A percentile compares a stretch with the other conserved stretches of the same genome.
These are phyloP conservation scores for Raddia guianensis DNA, from an alignment of 176 grass and related monocot species.

Conservation along the genomic window DNA sequence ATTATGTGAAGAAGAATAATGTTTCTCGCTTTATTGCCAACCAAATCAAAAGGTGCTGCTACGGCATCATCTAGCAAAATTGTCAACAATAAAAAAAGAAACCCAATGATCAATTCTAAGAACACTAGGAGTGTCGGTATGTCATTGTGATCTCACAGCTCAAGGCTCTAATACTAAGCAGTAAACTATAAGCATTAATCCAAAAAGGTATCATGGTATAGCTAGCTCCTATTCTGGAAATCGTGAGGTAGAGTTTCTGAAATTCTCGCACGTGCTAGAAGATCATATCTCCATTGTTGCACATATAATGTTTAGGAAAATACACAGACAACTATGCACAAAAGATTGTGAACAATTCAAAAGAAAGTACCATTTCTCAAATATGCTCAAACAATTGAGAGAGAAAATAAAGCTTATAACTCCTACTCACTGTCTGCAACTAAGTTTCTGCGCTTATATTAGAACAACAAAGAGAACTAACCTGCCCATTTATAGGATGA, in stretches of 20 bases:
- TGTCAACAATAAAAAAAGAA: not conserved
- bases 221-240: slow-evolving; percentile 14
- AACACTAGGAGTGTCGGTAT: too few species aligned
- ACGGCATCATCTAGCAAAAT: not conserved
- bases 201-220: not conserved
- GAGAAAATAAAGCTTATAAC: not conserved
- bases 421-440: not conserved
- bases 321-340: not conserved
- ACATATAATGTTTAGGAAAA: slow-evolving; percentile 5
- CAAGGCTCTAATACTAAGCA: not conserved
- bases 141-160: not conserved
- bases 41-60: not conserved
- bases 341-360: not conserved
- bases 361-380: slow-evolving; percentile 44
- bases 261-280: not conserved
- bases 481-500: slow-evolving; percentile 56
- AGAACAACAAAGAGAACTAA: slow-evolving; percentile 15
- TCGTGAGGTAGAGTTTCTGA: not conserved
- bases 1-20: not conserved
- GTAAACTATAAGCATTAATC: not conserved
- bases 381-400: not conserved
- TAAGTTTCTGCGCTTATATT: not conserved
- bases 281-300: not conserved
- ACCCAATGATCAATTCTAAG: not conserved
- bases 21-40: not conserved